These are phyloP conservation scores for Pleurotus platypus DNA, from an alignment of 768 basidiomycete species.

Conservation along the genomic window DNA sequence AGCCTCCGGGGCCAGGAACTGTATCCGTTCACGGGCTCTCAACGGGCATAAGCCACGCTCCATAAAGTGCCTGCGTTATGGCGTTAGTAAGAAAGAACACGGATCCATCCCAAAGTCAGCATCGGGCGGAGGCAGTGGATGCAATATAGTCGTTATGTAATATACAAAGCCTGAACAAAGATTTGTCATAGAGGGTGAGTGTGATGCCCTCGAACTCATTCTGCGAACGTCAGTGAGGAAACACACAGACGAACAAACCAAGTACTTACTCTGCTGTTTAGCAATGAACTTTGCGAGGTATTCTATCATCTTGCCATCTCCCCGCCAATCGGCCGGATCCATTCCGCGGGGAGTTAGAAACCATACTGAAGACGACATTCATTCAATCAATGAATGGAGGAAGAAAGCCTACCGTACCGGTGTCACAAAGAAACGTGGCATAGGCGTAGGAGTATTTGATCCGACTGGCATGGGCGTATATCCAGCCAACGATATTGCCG, in stretches of 20 bases:
- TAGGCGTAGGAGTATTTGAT: constrained; percentile 53
- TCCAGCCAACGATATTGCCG: constrained; percentile 65
- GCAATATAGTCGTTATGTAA: too few relatives aligned
- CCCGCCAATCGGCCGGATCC: constrained; percentile 17
- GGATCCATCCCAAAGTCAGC: too few relatives aligned
- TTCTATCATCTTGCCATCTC: constrained; percentile 45
- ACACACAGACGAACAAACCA: not conserved
- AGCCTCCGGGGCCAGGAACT: too few relatives aligned
- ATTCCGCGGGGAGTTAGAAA: constrained; percentile 30
- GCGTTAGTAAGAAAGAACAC: too few relatives aligned
- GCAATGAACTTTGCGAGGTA: constrained; percentile 69
- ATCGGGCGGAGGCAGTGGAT: too few relatives aligned
- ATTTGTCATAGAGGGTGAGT: too few relatives aligned
- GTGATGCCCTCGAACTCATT: too few relatives aligned
- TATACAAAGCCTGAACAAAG: too few relatives aligned
- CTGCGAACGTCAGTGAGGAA: too few relatives aligned
- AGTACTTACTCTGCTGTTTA: constrained; percentile 20
- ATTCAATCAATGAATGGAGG: not conserved
- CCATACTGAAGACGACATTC: constrained; percentile 50
- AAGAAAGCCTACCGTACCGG: constrained; percentile 53
- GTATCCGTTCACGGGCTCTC: too few relatives aligned
- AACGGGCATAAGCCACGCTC: too few relatives aligned
- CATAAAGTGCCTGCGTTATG: too few relatives aligned
- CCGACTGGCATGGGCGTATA: constrained; percentile 45
- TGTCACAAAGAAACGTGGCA: constrained; percentile 63